Conservation (phyloP, 495 filamentous ascomycete genomes). For the Neurospora sp. region DNA sequence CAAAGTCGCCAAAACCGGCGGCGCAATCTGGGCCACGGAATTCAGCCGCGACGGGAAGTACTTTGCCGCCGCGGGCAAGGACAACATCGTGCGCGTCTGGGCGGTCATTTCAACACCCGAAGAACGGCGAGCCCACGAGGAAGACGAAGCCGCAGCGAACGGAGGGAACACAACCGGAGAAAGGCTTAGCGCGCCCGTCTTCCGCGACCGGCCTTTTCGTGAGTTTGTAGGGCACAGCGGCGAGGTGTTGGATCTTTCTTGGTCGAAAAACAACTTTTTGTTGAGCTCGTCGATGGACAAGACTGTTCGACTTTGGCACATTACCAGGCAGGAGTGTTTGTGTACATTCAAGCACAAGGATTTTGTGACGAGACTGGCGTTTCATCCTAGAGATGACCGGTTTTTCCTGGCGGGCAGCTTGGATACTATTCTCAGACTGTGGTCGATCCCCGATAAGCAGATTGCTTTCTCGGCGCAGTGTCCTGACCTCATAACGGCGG, state of each 20-base stretch:
- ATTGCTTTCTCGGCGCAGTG: slow-evolving; percentile 79
- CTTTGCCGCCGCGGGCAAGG: slow-evolving; percentile 81
- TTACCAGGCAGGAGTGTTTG: slow-evolving; percentile 74
- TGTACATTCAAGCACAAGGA: slow-evolving; percentile 96
- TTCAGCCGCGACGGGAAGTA: slow-evolving; percentile 92
- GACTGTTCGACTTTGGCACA: slow-evolving; percentile 91
- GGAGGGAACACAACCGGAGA: slow-evolving; percentile 30
- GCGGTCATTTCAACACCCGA: slow-evolving; percentile 73
- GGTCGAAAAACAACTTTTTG: slow-evolving; percentile 99
- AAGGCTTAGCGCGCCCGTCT: slow-evolving; percentile 83
- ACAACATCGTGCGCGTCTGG: slow-evolving; percentile 83
- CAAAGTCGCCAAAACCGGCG: slow-evolving; percentile 25
- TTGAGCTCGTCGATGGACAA: slow-evolving; percentile 98
- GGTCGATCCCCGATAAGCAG: slow-evolving; percentile 95
- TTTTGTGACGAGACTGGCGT: slow-evolving; percentile 89
- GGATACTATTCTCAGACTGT: slow-evolving; percentile 84
- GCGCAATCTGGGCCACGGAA: slow-evolving; percentile 82
- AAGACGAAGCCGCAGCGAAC: slow-evolving; percentile 51
- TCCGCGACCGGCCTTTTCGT: slow-evolving; percentile 62
- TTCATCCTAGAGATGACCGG: slow-evolving; percentile 89
- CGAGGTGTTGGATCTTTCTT: slow-evolving; percentile 85
- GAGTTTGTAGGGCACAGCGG: slow-evolving; percentile 81
- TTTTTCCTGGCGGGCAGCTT: slow-evolving; percentile 94
- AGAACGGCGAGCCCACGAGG: slow-evolving; percentile 62
- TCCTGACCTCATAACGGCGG: slow-evolving; percentile 85